These are phyloP conservation scores for Peterozyma toletana DNA, from an alignment of 805 yeast species.

Conservation along the genomic window DNA sequence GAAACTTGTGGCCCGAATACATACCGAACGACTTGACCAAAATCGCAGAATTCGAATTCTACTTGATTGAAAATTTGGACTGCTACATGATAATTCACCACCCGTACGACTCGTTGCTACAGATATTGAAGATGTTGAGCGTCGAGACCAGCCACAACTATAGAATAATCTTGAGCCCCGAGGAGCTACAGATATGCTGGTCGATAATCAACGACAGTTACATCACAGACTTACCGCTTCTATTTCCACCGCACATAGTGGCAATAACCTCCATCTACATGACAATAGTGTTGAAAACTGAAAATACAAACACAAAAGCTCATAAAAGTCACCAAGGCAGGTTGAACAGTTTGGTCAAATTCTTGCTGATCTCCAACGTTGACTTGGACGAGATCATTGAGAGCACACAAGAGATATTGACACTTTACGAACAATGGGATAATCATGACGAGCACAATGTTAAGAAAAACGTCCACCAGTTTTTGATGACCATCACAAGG, in stretches of 20 bases:
- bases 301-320: slow-evolving; percentile 13
- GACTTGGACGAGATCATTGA: slow-evolving; percentile 73
- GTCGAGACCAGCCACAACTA: slow-evolving; percentile 15
- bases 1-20: slow-evolving; percentile 91
- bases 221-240: slow-evolving; percentile 75
- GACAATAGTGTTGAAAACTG: slow-evolving; percentile 52
- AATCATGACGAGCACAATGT: slow-evolving; percentile 65
- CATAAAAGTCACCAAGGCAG: slow-evolving; percentile 21
- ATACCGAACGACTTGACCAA: slow-evolving; percentile 88
- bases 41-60: slow-evolving; percentile 93
- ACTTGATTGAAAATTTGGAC: slow-evolving; percentile 81
- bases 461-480: slow-evolving; percentile 36
- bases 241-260: slow-evolving; percentile 84
- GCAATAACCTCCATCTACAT: slow-evolving; percentile 80
- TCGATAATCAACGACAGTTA: slow-evolving; percentile 84
- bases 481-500: slow-evolving; percentile 18
- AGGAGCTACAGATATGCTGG: slow-evolving; percentile 84
- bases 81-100: slow-evolving; percentile 67
- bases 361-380: slow-evolving; percentile 69
- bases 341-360: slow-evolving; percentile 51
- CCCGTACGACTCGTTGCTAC: slow-evolving; percentile 60
- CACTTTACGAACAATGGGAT: slow-evolving; percentile 82
- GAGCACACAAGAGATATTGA: slow-evolving; percentile 77
- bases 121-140: slow-evolving; percentile 37
- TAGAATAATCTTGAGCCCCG: slow-evolving; percentile 34